Conservation (phyloP, 169 alveolate species). For the Eimeria maxima region DNA sequence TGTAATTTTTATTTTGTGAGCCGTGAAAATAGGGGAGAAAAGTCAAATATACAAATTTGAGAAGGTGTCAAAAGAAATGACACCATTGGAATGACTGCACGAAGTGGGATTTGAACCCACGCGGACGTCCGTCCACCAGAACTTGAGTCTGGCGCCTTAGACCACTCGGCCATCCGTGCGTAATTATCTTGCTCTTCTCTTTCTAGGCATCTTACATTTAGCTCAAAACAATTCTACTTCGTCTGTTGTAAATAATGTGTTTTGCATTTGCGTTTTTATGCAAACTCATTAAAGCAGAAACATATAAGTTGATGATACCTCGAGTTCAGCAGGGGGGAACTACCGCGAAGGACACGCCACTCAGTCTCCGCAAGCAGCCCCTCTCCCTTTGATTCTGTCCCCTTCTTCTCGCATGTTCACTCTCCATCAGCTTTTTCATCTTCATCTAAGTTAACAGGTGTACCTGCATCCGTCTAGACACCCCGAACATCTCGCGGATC, state of each 20-base stretch:
- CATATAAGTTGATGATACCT: neutral
- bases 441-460: neutral
- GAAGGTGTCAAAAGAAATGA: neutral
- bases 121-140: conserved; percentile 89
- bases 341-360: neutral
- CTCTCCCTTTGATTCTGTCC: neutral
- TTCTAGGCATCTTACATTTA: conserved; percentile 86
- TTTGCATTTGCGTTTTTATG: neutral
- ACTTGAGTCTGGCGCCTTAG: conserved; percentile 16
- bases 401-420: neutral
- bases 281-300: neutral
- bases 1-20: neutral
- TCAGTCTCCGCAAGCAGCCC: neutral
- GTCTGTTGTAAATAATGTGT: neutral
- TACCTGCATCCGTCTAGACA: neutral
- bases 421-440: neutral
- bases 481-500: neutral
- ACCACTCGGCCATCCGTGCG: conserved; percentile 89
- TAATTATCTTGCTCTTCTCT: conserved; percentile 96
- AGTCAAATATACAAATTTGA: neutral
- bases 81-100: conserved; percentile 86
- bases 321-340: neutral
- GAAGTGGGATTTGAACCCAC: conserved; percentile 97
- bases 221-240: neutral
- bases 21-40: neutral